Conservation (phyloP, 2,329 filamentous ascomycete genomes). For the Fusarium nisikadoi region DNA sequence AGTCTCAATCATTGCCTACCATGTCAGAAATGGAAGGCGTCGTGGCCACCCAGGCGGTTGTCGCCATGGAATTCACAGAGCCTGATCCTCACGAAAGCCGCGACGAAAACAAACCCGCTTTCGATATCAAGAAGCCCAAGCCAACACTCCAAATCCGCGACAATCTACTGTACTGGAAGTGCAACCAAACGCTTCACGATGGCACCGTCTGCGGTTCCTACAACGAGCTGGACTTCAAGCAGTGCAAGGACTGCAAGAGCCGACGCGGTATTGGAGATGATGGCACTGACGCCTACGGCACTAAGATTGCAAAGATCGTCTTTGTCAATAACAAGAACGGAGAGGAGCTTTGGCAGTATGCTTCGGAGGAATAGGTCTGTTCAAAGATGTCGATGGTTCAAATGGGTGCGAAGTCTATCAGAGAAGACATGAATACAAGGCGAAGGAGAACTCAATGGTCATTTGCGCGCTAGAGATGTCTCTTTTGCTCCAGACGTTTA, state of each 20-base stretch:
- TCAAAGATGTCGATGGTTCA: background rate
- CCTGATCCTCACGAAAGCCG: background rate
- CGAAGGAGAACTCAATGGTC: background rate
- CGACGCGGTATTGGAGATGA: conserved; percentile 24
- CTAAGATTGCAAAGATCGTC: conserved; percentile 26
- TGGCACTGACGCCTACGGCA: conserved; percentile 23
- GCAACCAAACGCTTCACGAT: conserved; percentile 20
- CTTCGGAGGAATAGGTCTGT: background rate
- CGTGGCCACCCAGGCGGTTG: background rate
- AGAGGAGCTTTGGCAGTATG: conserved; percentile 21
- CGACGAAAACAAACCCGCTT: background rate
- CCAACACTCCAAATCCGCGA: conserved; percentile 19
- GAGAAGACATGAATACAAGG: background rate
- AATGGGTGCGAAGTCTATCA: background rate
- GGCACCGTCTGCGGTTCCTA: conserved; percentile 14
- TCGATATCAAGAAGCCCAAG: conserved; percentile 12
- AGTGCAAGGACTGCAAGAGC: conserved; percentile 27
- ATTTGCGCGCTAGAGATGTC: background rate
- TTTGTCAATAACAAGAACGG: conserved; percentile 19
- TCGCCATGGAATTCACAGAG: conserved; percentile 14
- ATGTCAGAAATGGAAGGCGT: conserved; percentile 13
- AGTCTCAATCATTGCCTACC: background rate
- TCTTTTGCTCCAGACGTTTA: background rate
- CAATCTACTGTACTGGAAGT: conserved; percentile 28
- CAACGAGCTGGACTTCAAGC: conserved; percentile 19